Conservation (phyloP, 208 protist species). For the Entamoeba invadens region DNA sequence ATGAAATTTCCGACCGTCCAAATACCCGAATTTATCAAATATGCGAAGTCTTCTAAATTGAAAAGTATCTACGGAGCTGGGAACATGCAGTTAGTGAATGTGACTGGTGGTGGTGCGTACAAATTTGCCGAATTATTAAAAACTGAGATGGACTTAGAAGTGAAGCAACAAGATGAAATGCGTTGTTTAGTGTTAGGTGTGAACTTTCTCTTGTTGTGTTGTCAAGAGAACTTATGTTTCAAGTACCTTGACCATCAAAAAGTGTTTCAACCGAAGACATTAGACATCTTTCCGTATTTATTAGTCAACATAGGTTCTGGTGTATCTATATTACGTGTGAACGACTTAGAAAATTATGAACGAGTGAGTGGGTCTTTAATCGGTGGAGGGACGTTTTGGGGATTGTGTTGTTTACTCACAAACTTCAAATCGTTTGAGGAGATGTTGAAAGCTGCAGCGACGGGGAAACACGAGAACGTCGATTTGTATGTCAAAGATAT, state of each 20-base stretch:
- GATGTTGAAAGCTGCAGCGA: neutral
- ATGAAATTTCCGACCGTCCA: neutral
- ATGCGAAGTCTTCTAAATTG: neutral
- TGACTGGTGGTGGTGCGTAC: slow-evolving; percentile 12
- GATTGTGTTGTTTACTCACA: neutral
- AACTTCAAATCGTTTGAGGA: neutral
- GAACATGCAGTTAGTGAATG: neutral
- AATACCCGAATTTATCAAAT: neutral
- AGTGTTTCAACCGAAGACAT: neutral
- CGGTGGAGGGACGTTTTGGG: slow-evolving; percentile 20
- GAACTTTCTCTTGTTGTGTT: slow-evolving; percentile 11
- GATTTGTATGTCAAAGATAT: slow-evolving; percentile 26
- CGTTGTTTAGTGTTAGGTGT: neutral
- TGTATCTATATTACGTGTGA: neutral
- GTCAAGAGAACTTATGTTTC: slow-evolving; percentile 7
- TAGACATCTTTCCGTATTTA: slow-evolving; percentile 9
- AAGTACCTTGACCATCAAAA: neutral
- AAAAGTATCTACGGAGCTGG: neutral
- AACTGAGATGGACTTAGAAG: neutral
- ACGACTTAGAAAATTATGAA: neutral
- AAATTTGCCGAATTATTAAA: slow-evolving; percentile 13
- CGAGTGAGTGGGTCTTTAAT: slow-evolving; percentile 9
- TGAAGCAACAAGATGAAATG: slow-evolving; percentile 11
- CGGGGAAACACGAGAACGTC: slow-evolving; percentile 7
- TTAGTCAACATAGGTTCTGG: slow-evolving; percentile 18